phyloP scores from a whole-genome alignment of 2,329 filamentous ascomycete genomes.

The Alternaria longipes region DNA sequence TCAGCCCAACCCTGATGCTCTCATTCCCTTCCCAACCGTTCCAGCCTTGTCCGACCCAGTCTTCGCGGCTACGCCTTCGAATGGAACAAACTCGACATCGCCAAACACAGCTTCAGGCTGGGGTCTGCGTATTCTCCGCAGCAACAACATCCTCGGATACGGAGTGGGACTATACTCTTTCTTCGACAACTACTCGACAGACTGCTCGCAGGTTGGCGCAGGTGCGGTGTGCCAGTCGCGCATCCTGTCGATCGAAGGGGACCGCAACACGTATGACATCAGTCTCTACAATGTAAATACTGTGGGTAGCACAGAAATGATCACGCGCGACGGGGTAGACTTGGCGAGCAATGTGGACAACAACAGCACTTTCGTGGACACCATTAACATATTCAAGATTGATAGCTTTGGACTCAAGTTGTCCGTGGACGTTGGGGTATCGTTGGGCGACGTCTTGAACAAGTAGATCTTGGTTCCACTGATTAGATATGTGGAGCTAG shows the following conservation, averaged over 20 bases:
- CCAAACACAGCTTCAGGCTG: slow-evolving; percentile 61
- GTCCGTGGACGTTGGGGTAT: not conserved
- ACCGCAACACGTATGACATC: slow-evolving; percentile 41
- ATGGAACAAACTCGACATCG: slow-evolving; percentile 17
- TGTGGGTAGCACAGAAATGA: slow-evolving; percentile 57
- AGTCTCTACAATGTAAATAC: slow-evolving; percentile 61
- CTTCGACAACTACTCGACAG: slow-evolving; percentile 69
- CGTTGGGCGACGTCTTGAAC: not conserved
- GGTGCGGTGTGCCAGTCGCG: slow-evolving; percentile 58
- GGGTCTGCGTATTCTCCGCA: slow-evolving; percentile 70
- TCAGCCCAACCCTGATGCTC: slow-evolving; percentile 81
- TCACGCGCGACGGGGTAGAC: slow-evolving; percentile 56
- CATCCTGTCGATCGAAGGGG: slow-evolving; percentile 60
- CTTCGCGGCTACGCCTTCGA: slow-evolving; percentile 58
- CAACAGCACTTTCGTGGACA: slow-evolving; percentile 54
- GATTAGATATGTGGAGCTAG: not conserved
- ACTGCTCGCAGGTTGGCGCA: slow-evolving; percentile 30
- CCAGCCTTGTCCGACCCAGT: slow-evolving; percentile 71
- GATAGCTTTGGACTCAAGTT: slow-evolving; percentile 17
- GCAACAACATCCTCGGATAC: slow-evolving; percentile 65
- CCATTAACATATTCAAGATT: slow-evolving; percentile 45
- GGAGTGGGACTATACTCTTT: slow-evolving; percentile 74
- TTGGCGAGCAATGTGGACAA: slow-evolving; percentile 59
- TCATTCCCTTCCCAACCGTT: slow-evolving; percentile 70
- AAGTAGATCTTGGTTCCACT: not conserved